Conservation (phyloP, 2,329 filamentous ascomycete genomes). For the Aureobasidium sp. region DNA sequence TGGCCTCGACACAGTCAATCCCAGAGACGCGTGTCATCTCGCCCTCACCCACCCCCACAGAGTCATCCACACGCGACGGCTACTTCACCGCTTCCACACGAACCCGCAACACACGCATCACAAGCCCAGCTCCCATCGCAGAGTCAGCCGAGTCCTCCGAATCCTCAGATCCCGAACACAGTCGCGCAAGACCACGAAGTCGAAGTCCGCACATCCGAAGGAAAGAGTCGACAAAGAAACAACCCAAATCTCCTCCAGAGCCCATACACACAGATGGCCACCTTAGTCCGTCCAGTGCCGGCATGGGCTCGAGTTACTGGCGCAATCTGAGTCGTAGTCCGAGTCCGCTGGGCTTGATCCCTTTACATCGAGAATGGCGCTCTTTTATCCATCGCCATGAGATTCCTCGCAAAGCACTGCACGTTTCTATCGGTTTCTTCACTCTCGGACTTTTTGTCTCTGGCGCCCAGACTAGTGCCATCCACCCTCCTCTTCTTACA, state of each 20-base stretch:
- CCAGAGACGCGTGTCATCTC: slow-evolving; percentile 82
- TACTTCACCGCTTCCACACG: slow-evolving; percentile 61
- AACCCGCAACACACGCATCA: slow-evolving; percentile 47
- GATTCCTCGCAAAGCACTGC: slow-evolving; percentile 85
- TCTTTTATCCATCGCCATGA: slow-evolving; percentile 88
- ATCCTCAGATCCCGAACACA: slow-evolving; percentile 45
- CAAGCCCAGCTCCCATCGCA: slow-evolving; percentile 53
- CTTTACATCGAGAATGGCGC: slow-evolving; percentile 87
- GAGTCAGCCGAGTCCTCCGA: slow-evolving; percentile 35
- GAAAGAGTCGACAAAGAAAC: slow-evolving; percentile 32
- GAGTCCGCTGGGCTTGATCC: slow-evolving; percentile 86
- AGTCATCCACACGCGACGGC: slow-evolving; percentile 46
- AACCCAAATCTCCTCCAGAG: slow-evolving; percentile 27
- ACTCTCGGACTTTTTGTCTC: slow-evolving; percentile 77
- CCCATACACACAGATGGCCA: slow-evolving; percentile 50
- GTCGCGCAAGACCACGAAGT: slow-evolving; percentile 61
- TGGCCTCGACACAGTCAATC: slow-evolving; percentile 48
- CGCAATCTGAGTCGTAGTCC: slow-evolving; percentile 84
- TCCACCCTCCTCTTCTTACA: slow-evolving; percentile 77
- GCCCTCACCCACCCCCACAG: slow-evolving; percentile 70
- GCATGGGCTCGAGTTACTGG: slow-evolving; percentile 71
- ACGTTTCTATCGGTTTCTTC: slow-evolving; percentile 94
- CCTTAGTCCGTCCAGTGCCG: slow-evolving; percentile 58
- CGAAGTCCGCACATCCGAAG: slow-evolving; percentile 54
- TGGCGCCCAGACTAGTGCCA: slow-evolving; percentile 67